Evolutionary conservation across 2,329 filamentous ascomycete species (phyloP), one percentile per base, ranked within the genome.

Genomic region (Calonectria pteridis): DNA sequence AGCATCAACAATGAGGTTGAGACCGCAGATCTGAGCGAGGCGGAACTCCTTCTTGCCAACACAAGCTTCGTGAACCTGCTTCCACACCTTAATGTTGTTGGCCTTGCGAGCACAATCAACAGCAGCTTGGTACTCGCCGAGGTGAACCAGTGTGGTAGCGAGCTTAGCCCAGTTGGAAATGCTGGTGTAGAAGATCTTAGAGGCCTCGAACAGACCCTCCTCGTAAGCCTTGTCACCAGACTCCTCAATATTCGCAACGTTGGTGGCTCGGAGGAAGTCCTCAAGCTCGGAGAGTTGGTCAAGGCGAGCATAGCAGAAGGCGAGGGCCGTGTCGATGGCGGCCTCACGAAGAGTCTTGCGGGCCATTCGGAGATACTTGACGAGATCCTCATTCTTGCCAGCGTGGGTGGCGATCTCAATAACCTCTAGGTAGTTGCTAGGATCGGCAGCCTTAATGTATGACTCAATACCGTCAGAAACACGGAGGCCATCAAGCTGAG

Each of bases 91-190:
- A 86, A 98, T 96, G 86, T 95, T 98, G 89, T 98, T 99, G 81
- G 97, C 97, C 88, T 99, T 98, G 84, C 97, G 94, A 31, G 97
- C 97, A 82, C 95, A 98, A 84, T 99, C 97, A 51, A 99, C 97
- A 58, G 97, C 97, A 79, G 95, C 95, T 86, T 99, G 97, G 88
- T 99, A 98, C 80, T 99, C 97, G 77, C 93, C 94, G 9, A 99
- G 92, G 84, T 98, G 95, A n/a, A 99, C 97, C 74, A 98, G 91
- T 14, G 97, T 99, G 14, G 97, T 98, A 18, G 97, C 96, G 81
- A 99, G 93, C 89, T 99, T 99, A 70, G 96, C 96, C 97, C 97
- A 99, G 91, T 99, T 99, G 69, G 97, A 99, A 84, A 99, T 98
- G 87, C 95, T 98, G 70, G 92, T 95, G 88, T 93, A 99, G 91